A percentile compares a stretch with the other conserved stretches of the same genome.
phyloP scores from a whole-genome alignment of 2,329 filamentous ascomycete species.

The Verticillium klebahnii region DNA sequence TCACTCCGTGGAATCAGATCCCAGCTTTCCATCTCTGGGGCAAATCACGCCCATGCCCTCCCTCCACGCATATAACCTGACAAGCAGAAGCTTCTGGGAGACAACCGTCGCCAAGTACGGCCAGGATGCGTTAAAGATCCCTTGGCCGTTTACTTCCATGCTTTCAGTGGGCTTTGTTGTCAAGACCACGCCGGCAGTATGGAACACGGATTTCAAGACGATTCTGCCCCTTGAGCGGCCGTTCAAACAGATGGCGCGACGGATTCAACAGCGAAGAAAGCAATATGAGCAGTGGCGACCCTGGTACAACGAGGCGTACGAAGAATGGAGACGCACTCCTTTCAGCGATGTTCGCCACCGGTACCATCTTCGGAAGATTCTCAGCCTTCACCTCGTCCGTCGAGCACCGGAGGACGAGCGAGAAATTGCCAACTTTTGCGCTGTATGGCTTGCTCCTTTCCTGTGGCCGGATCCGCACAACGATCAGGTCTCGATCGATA shows the following conservation, averaged over 20 bases:
- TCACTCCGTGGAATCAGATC: background rate
- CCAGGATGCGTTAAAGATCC: background rate
- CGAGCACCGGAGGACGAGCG: background rate
- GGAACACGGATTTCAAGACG: background rate
- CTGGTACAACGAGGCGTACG: slow-evolving; percentile 3
- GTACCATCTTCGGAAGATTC: background rate
- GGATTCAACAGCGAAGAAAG: background rate
- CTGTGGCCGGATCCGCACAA: background rate
- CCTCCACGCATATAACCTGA: background rate
- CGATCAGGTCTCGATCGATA: background rate
- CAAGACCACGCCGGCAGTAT: background rate
- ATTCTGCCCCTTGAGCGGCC: background rate
- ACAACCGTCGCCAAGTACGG: slow-evolving; percentile 1
- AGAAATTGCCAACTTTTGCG: background rate
- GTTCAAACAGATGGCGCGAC: background rate
- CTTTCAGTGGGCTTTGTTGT: background rate
- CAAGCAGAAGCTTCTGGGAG: slow-evolving; percentile 5
- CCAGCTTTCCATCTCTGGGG: background rate
- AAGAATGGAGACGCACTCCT: slow-evolving; percentile 7
- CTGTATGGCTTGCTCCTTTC: background rate
- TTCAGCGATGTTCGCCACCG: background rate
- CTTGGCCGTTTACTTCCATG: background rate
- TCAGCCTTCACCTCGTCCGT: background rate
- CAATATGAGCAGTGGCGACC: slow-evolving; percentile 1
- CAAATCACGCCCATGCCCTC: background rate